Conservation (phyloP, 2,329 filamentous ascomycete species). For the Colletotrichum magnum region DNA sequence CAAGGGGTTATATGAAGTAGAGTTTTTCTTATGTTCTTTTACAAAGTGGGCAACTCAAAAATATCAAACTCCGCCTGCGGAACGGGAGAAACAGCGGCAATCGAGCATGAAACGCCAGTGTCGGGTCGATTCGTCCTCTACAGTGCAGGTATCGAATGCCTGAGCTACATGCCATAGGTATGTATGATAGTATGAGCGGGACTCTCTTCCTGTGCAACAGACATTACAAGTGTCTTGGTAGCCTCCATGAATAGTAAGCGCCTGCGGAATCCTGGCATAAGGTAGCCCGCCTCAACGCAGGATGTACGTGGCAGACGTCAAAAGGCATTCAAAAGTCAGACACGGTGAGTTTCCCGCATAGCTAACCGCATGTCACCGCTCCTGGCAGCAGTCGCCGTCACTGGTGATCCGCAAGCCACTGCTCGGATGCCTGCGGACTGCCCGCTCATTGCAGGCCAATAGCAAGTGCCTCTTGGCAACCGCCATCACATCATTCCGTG, state of each 20-base stretch:
- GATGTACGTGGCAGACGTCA: not conserved
- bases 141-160: not conserved
- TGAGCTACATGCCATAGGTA: too few relatives aligned
- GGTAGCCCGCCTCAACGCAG: not conserved
- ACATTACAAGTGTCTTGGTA: too few relatives aligned
- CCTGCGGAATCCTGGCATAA: too few relatives aligned
- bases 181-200: too few relatives aligned
- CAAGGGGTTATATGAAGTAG: too few relatives aligned
- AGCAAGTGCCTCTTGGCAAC: not conserved
- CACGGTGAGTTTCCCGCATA: not conserved
- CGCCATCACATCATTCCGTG: not conserved
- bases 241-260: too few relatives aligned
- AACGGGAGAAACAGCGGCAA: not conserved
- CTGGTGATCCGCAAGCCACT: not conserved
- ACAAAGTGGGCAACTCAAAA: not conserved
- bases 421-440: not conserved
- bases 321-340: not conserved
- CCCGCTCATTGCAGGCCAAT: not conserved
- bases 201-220: too few relatives aligned
- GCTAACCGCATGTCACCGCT: not conserved
- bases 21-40: too few relatives aligned
- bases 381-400: not conserved
- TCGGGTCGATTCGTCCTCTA: constrained; percentile 7
- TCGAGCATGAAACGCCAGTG: constrained; percentile 18
- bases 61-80: not conserved